Evolutionary conservation across 495 filamentous ascomycete genomes (phyloP).

Genomic region (Immersiella caudata): DNA sequence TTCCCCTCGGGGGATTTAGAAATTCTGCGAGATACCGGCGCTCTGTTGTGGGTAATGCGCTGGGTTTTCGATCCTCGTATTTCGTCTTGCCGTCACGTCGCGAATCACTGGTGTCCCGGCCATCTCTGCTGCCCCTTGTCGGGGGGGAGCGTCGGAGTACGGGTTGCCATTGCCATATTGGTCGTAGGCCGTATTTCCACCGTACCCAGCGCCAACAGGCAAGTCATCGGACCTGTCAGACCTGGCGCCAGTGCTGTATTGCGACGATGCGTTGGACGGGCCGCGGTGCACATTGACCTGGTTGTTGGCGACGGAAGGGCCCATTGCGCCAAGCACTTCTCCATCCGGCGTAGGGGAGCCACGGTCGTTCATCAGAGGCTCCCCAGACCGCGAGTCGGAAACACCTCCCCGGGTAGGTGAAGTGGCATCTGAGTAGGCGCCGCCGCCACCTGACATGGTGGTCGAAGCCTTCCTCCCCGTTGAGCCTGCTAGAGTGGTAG

Average conservation of each 20-base stretch:
- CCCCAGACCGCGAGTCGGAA: slow-evolving; percentile 73
- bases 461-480: slow-evolving; percentile 81
- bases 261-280: slow-evolving; percentile 94
- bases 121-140: slow-evolving; percentile 32
- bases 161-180: slow-evolving; percentile 56
- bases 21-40: slow-evolving; percentile 97
- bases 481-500: slow-evolving; percentile 69
- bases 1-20: slow-evolving; percentile 51
- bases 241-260: slow-evolving; percentile 79
- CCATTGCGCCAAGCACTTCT: slow-evolving; percentile 72
- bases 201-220: slow-evolving; percentile 50
- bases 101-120: slow-evolving; percentile 79
- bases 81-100: slow-evolving; percentile 88
- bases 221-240: slow-evolving; percentile 85
- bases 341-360: slow-evolving; percentile 64
- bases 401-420: slow-evolving; percentile 71
- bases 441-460: slow-evolving; percentile 78
- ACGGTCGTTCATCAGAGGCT: slow-evolving; percentile 63
- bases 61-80: slow-evolving; percentile 92
- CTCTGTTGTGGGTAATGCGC: slow-evolving; percentile 85
- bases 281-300: slow-evolving; percentile 78
- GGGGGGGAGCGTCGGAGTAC: slow-evolving; percentile 44
- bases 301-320: slow-evolving; percentile 68
- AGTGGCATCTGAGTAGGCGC: slow-evolving; percentile 74
- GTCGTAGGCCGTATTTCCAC: slow-evolving; percentile 51